Conservation (phyloP, 306 rosid genomes). For the Cucumis melo region DNA sequence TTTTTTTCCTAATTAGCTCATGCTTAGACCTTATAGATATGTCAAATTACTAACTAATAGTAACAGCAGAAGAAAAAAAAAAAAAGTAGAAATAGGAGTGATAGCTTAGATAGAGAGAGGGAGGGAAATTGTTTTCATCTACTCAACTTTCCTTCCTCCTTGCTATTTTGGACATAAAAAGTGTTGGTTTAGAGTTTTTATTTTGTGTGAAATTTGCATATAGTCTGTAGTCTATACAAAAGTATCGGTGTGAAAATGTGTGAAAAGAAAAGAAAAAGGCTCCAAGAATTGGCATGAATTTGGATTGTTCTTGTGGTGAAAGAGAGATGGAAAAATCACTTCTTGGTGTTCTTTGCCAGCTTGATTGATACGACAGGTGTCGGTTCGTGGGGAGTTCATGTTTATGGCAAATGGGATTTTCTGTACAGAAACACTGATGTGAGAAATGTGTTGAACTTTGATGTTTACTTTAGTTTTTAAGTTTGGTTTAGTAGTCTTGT, state of each 20-base stretch:
- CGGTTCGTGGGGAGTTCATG: background rate
- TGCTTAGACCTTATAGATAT: background rate
- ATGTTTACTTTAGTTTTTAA: background rate
- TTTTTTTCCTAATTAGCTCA: background rate
- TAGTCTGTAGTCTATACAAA: background rate
- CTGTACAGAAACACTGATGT: conserved; percentile 3
- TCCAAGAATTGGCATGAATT: background rate
- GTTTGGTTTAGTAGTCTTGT: background rate
- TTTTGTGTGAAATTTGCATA: background rate
- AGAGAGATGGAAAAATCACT: background rate
- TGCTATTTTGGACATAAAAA: background rate
- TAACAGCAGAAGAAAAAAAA: background rate
- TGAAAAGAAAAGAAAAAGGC: background rate
- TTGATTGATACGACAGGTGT: background rate
- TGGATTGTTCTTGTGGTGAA: background rate
- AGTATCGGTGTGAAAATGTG: background rate
- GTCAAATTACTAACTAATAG: background rate
- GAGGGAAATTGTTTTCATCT: background rate
- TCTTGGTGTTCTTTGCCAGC: background rate
- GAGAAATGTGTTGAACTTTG: background rate
- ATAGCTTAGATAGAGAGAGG: background rate
- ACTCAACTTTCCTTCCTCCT: background rate
- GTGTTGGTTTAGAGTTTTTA: background rate
- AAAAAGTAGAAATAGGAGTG: background rate
- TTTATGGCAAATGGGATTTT: background rate